Evolutionary conservation across 192 early-diverging fungal genomes (phyloP), one percentile per base, ranked within the genome.

Genomic region (Coemansia sp.): DNA sequence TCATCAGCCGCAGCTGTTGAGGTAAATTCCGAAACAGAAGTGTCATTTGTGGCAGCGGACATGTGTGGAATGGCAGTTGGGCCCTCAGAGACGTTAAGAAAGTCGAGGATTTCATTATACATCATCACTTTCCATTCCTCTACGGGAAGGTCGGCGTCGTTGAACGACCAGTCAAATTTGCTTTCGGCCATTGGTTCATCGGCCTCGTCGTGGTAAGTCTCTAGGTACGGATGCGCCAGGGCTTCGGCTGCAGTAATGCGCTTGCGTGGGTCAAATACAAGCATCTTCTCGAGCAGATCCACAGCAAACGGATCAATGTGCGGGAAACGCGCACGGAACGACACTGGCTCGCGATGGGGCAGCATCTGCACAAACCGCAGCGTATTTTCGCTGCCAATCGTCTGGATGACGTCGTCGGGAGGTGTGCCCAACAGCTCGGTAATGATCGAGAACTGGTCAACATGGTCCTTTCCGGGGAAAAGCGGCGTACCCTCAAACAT

Each of bases 381-480:
- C n/a, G 94, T 95, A 72, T 95, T 94, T 71, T 94, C 95, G 76
- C 93, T 95, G 69, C 89, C 88, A 59, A 97, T 97, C 22, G 93
- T 93, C 68, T 91, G 84, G 70, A 97, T 90, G 39, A 97, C 91
- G 78, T 94, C 93, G 61, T 93, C 92, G 51, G 93, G 90, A 52
- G 95, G 95, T 30, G 92, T 95, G 32, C 95, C 95, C 29, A 97
- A 86, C 25, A 97, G 78, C 71, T 94, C 89, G 27, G 94, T 94
- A 63, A 97, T 95, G 65, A 94, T 94, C 1, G 95, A 94, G 73
- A 97, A 97, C 85, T 97, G 95, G 84, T 97, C 83, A 7, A 97
- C 94, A 64, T 97, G 75, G 68, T 97, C 95, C 72, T 92, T 94
- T 54, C 95, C 95, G 5, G 95, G 95, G 80, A 97, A 97, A 59